Evolutionary conservation across 2,329 filamentous ascomycete species (phyloP), one percentile per base, ranked within the genome.

Genomic region (Knufia fluminis): DNA sequence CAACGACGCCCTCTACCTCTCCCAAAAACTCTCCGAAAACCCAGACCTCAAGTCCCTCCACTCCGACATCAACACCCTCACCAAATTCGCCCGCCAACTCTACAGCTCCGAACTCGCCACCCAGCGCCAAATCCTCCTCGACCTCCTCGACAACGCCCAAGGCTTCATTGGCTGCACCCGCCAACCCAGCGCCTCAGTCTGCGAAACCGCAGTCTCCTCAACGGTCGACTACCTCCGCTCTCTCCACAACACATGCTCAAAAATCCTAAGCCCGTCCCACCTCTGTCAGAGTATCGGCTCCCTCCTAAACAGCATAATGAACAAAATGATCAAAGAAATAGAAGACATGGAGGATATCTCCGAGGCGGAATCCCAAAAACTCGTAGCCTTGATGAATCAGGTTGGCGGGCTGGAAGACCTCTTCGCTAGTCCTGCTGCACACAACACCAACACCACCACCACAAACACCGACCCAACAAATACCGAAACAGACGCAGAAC

Each of bases 41-140:
- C 59, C 71, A n/a, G 49, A 55, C 17, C 23, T 0, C 12, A 61
- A 76, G 1, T 71, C 71, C 31, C 65, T 82, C n/a, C 68, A 71
- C 26, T 58, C 69, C 12, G 78, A 82, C 57, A 69, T 78, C 50
- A 72, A 73, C 50, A 68, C 72, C 1, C 70, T 83, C 17, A 74
- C 80, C 51, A 72, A 68, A 44, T 82, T 81, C 55, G 78, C 76
- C 38, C 79, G 78, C 60, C 64, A 75, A 24, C 77, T 78, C 1
- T 83, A 83, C 56, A 74, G 75, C 52, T 74, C 74, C 48, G 80
- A 82, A 61, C 81, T 83, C 77, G 78, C 82, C 48, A 75, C 74
- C 1, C 80, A 83, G 57, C 71, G 78, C 47, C 81, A 77, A 1
- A 79, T 83, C 53, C 65, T 83, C 10, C 71, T 71, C 17, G 80